Percentiles rank a stretch among this genome's conserved stretches.
Evolutionary conservation across 768 basidiomycete genomes (phyloP).

Genomic region (Pisolithus microcarpus): DNA sequence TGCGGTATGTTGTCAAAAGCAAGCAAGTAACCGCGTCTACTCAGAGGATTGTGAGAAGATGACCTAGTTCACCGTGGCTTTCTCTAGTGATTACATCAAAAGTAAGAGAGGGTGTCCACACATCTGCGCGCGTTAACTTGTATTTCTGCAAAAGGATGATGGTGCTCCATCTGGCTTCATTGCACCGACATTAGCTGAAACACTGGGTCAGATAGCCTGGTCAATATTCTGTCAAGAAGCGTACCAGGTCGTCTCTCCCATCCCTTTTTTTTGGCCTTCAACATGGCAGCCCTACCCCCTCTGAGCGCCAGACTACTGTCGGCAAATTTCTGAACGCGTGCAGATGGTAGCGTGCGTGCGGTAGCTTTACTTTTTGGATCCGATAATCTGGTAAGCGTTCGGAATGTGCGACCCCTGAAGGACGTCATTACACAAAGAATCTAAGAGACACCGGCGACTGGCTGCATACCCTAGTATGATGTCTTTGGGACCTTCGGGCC

Average conservation of each 20-base stretch:
- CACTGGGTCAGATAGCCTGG: background rate
- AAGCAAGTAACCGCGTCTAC: too few species aligned
- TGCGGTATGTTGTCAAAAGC: too few species aligned
- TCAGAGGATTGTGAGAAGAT: background rate
- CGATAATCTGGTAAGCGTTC: conserved; percentile 34
- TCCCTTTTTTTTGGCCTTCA: conserved; percentile 33
- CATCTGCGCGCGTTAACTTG: background rate
- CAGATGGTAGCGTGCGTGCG: conserved; percentile 40
- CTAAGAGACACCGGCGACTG: background rate
- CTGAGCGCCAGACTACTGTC: conserved; percentile 45
- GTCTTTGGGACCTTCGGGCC: conserved; percentile 37
- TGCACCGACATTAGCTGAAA: conserved; percentile 48
- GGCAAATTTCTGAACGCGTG: conserved; percentile 45
- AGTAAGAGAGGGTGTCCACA: background rate
- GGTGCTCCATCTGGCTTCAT: conserved; percentile 49
- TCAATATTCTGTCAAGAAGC: conserved; percentile 8
- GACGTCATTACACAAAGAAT: conserved; percentile 1
- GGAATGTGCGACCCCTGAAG: conserved; percentile 47
- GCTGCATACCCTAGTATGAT: conserved; percentile 44
- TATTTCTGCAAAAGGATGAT: conserved; percentile 40
- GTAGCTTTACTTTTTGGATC: conserved; percentile 28
- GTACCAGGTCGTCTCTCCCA: conserved; percentile 59
- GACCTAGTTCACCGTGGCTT: conserved; percentile 27
- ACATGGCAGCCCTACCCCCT: conserved; percentile 26
- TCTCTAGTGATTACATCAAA: background rate